Conservation (phyloP, 371 early-diverging fungal species). For the Haplosporangium sp. region DNA sequence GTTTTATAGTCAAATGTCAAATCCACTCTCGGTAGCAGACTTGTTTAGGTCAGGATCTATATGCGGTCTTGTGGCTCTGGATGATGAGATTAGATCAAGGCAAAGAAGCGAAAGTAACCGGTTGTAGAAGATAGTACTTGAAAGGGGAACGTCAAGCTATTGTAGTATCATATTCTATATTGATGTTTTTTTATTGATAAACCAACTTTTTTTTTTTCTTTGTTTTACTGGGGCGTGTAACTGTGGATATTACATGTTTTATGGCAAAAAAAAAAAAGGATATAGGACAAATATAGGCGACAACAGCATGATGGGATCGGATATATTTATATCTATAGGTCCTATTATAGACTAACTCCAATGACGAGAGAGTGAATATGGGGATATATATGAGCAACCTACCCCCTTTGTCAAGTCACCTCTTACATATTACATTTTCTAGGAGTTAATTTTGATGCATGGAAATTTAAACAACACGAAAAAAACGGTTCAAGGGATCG, state of each 20-base stretch:
- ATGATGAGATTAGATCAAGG: constrained; percentile 52
- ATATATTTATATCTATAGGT: background rate
- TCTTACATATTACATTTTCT: background rate
- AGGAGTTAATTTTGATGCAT: background rate
- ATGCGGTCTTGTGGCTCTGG: constrained; percentile 50
- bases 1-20: constrained; percentile 52
- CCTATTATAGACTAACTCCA: background rate
- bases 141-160: too few relatives aligned
- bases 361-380: background rate
- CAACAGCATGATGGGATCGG: too few relatives aligned
- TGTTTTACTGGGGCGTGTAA: background rate
- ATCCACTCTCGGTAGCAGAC: constrained; percentile 42
- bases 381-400: background rate
- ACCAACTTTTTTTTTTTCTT: too few relatives aligned
- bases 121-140: constrained; percentile 11
- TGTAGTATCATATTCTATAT: too few relatives aligned
- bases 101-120: constrained; percentile 51
- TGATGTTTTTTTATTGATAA: too few relatives aligned
- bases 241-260: too few relatives aligned
- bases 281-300: too few relatives aligned
- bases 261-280: too few relatives aligned
- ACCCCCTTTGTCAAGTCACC: background rate
- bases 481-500: background rate
- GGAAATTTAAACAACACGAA: too few relatives aligned
- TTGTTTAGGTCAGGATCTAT: constrained; percentile 47